phyloP scores from a whole-genome alignment of 768 basidiomycete species.

The Cystobasidium ongulense region DNA sequence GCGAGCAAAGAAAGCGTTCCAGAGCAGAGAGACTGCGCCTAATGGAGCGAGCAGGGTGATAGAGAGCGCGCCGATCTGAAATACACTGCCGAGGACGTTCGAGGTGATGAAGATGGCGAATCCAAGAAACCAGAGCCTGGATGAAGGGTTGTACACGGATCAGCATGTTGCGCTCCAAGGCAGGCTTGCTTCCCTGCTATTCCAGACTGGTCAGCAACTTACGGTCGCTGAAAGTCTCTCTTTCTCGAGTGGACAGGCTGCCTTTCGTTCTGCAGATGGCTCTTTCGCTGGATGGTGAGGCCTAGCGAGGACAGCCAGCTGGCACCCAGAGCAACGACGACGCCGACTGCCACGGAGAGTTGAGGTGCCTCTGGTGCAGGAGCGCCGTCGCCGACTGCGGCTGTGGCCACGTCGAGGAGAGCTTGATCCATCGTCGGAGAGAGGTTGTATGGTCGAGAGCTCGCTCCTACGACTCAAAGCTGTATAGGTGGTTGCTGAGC shows the following conservation, averaged over 20 bases:
- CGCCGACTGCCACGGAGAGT: background rate
- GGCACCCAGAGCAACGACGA: constrained; percentile 3
- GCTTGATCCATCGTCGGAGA: background rate
- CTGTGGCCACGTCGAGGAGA: background rate
- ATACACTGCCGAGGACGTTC: constrained; percentile 62
- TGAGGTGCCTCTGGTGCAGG: background rate
- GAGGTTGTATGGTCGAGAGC: background rate
- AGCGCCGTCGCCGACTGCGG: background rate
- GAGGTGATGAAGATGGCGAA: constrained; percentile 79
- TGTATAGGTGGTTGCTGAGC: background rate
- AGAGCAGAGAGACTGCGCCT: constrained; percentile 65
- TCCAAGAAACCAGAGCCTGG: constrained; percentile 75
- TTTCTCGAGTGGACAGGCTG: constrained; percentile 59
- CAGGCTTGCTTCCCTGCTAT: background rate
- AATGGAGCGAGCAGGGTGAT: constrained; percentile 90
- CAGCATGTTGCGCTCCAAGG: background rate
- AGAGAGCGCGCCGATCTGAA: constrained; percentile 86
- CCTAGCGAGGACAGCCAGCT: constrained; percentile 43
- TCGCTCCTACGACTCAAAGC: too few relatives aligned
- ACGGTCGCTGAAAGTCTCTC: constrained; percentile 73
- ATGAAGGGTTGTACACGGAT: background rate
- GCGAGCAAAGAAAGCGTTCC: constrained; percentile 86
- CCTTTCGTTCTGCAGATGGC: constrained; percentile 72
- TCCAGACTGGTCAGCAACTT: constrained; percentile 43
- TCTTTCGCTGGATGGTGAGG: constrained; percentile 85